These are phyloP conservation scores for Mortierella antarctica DNA, from an alignment of 192 early-diverging fungal species.

Conservation along the genomic window DNA sequence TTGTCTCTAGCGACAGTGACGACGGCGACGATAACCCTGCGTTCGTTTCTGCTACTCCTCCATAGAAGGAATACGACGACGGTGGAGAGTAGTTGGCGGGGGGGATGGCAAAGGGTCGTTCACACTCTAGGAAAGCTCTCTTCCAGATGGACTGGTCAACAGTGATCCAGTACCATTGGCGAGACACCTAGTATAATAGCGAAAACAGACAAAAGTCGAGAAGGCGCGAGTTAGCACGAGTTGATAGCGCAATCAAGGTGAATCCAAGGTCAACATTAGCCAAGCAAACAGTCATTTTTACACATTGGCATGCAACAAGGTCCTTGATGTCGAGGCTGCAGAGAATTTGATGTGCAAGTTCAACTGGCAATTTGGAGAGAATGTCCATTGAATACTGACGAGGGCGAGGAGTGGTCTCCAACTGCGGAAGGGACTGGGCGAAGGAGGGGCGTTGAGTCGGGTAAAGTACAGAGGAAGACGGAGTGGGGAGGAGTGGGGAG, in stretches of 20 bases:
- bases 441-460: not conserved
- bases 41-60: not conserved
- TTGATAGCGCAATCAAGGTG: not conserved
- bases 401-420: not conserved
- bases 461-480: not conserved
- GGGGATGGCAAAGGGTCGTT: constrained; percentile 28
- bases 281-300: constrained; percentile 4
- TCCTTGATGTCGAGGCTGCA: constrained; percentile 38
- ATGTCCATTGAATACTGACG: constrained; percentile 24
- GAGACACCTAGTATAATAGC: constrained; percentile 20
- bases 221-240: not conserved
- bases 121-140: constrained; percentile 18
- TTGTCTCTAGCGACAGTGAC: not conserved
- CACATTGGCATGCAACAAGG: constrained; percentile 29
- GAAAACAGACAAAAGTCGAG: not conserved
- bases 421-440: not conserved
- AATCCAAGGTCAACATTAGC: not conserved
- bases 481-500: no score
- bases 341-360: constrained; percentile 42
- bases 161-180: constrained; percentile 50
- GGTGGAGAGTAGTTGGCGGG: no score
- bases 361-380: constrained; percentile 29
- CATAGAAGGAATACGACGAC: not conserved
- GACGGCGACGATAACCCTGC: not conserved
- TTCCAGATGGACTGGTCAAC: constrained; percentile 39